Base-by-base conservation (phyloP, 2,329 filamentous ascomycete species). In the Shiraia sp. region DNA sequence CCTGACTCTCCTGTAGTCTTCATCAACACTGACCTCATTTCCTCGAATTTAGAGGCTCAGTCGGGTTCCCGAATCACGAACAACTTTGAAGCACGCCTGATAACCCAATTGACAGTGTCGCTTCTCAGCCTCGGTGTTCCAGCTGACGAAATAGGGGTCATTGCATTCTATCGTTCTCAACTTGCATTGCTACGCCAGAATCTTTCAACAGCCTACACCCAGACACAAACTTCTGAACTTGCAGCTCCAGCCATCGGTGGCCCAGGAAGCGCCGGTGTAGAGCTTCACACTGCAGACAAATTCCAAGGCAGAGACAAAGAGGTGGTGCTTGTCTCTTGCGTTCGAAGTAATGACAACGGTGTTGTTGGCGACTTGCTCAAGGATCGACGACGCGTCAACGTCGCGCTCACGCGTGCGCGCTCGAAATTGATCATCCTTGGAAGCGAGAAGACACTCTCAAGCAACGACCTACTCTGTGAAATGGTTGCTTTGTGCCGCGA, bases 251-350 rank as follows among this genome's bases (percentile, higher is more conserved):
- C 32, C 1, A 45, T 45, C 10, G 47, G 34, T 12, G 42, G 50
- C n/a, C 42, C 52, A 13, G 46, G 44, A 2, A 44, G 45, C 8
- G 48, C 59, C 6, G 57, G 48, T n/a, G 83, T 99, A 1, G 93
- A 99, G 70, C 90, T 97, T 79, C 90, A 99, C 70, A 97, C 93
- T 0, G 91, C 93, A 3, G 93, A 99, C 71, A 90, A 92, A 31
- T 99, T 96, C 69, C 93, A 99, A 67, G 93, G 93, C 6, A 82
- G 93, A 8, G 93, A 99, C 71, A 99, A 99, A 66, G 90, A 96
- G 62, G 85, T 95, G 2, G 81, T 97, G 1, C 82, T 99, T 10
- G 79, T 99, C 7, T 89, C 83, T 40, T 85, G 95, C 22, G 93
- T 97, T 10, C 82, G 93, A 22, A 92, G 84, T 65, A 99, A 99